phyloP scores from a whole-genome alignment of 768 basidiomycete genomes.

The Hypsizygus marmoreus region DNA sequence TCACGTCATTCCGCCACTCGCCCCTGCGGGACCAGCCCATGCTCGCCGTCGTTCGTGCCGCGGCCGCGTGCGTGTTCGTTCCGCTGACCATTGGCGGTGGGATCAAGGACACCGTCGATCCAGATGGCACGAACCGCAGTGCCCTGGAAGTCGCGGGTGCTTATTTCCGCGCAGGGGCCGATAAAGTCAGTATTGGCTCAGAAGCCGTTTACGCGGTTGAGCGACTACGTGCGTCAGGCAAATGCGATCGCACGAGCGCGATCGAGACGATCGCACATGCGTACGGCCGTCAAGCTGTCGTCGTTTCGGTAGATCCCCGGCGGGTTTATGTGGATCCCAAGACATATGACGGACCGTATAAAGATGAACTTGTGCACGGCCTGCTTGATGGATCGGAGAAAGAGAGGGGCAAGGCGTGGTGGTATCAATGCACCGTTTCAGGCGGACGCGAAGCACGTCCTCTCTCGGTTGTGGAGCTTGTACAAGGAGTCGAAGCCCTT shows the following conservation, averaged over 20 bases:
- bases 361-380: constrained; percentile 58
- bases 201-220: constrained; percentile 97
- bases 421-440: constrained; percentile 98
- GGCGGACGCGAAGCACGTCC: constrained; percentile 86
- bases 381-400: constrained; percentile 45
- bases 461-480: constrained; percentile 90
- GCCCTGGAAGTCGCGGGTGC: constrained; percentile 94
- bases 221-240: constrained; percentile 56
- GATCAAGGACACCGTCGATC: constrained; percentile 94
- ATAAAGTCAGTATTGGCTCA: constrained; percentile 97
- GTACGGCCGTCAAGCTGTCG: constrained; percentile 97
- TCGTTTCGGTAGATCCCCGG: constrained; percentile 94
- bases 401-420: constrained; percentile 83
- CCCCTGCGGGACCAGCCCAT: constrained; percentile 97
- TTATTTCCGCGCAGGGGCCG: constrained; percentile 97
- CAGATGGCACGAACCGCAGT: constrained; percentile 83
- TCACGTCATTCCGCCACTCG: constrained; percentile 98
- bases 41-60: constrained; percentile 90
- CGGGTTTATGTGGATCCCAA: constrained; percentile 74
- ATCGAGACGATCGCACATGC: constrained; percentile 90
- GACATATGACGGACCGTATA: constrained; percentile 71
- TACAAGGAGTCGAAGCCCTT: constrained; percentile 82
- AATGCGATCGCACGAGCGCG: constrained; percentile 73
- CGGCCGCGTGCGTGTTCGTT: constrained; percentile 89
- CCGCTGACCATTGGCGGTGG: constrained; percentile 99